A percentile compares a stretch with the other conserved stretches of the same genome.
Evolutionary conservation across 352 stramenopile genomes (phyloP).

Genomic region (Phytopythium oedochilum): DNA sequence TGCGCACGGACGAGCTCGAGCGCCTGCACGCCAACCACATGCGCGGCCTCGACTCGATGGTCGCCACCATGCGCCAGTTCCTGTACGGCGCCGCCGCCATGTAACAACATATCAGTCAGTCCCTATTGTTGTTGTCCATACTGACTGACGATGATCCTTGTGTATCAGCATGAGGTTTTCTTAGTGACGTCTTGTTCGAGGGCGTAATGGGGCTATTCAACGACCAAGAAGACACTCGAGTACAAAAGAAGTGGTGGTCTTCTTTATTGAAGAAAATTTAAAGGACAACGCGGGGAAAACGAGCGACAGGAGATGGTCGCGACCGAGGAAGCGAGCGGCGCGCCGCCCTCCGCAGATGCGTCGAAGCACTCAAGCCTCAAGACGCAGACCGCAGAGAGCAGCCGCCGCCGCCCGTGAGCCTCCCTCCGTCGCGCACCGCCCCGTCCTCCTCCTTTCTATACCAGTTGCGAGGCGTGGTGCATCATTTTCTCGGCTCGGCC

Average conservation of each 20-base stretch:
- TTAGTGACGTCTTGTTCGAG: too few species aligned
- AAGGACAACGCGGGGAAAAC: background rate
- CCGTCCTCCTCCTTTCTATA: constrained; percentile 21
- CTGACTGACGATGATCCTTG: too few species aligned
- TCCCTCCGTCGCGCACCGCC: background rate
- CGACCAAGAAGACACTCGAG: too few species aligned
- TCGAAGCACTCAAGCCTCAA: constrained; percentile 61
- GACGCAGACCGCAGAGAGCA: background rate
- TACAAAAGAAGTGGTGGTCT: too few species aligned
- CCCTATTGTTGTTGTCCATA: too few species aligned
- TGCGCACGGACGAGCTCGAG: background rate
- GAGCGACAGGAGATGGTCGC: constrained; percentile 14
- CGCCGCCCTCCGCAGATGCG: background rate
- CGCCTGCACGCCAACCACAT: constrained; percentile 2
- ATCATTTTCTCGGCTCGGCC: background rate
- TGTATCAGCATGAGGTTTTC: too few species aligned
- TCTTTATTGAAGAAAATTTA: constrained; percentile 5
- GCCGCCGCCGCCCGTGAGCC: background rate
- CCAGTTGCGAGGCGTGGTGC: constrained; percentile 11
- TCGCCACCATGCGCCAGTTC: constrained; percentile 1
- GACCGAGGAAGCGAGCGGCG: constrained; percentile 12
- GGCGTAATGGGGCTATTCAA: too few species aligned
- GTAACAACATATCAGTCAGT: background rate
- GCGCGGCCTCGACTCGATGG: constrained; percentile 1
- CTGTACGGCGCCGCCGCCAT: background rate